These are phyloP conservation scores for Penicillium sp. DNA, from an alignment of 2,329 filamentous ascomycete species.

Conservation along the genomic window DNA sequence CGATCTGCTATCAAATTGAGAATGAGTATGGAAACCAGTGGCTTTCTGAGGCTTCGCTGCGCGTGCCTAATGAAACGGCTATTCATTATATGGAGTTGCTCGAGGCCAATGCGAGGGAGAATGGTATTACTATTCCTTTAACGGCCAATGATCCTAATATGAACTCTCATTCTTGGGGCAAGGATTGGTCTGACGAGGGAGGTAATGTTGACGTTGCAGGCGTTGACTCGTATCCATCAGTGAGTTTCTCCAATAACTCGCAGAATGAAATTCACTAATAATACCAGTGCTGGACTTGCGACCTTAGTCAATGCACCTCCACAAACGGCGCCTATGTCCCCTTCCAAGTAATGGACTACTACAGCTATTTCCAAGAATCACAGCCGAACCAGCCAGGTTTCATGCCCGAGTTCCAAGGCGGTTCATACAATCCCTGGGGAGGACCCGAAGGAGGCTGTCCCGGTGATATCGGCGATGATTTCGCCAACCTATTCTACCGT, in stretches of 20 bases:
- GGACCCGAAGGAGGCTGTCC: conserved; percentile 59
- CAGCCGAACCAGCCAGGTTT: conserved; percentile 51
- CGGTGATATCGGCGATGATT: conserved; percentile 58
- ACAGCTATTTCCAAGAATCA: conserved; percentile 48
- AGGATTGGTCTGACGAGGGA: conserved; percentile 57
- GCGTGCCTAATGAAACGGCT: conserved; percentile 52
- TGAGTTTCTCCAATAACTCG: conserved; percentile 38
- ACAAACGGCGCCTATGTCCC: conserved; percentile 62
- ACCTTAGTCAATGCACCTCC: conserved; percentile 60
- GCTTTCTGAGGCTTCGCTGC: conserved; percentile 29
- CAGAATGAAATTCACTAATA: conserved; percentile 40
- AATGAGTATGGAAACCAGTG: conserved; percentile 46
- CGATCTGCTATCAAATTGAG: conserved; percentile 34
- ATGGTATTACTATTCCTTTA: conserved; percentile 61
- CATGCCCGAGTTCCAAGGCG: conserved; percentile 62
- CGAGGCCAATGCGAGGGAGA: conserved; percentile 54
- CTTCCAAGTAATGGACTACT: conserved; percentile 54
- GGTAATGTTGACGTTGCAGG: conserved; percentile 44
- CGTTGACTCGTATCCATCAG: conserved; percentile 47
- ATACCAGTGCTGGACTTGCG: conserved; percentile 64
- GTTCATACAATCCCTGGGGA: conserved; percentile 63
- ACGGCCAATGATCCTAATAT: conserved; percentile 63
- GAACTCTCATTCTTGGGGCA: conserved; percentile 60
- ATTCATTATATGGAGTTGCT: conserved; percentile 48
- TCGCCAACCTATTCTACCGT: conserved; percentile 65